Base-by-base conservation (phyloP, 306 rosid species). In the Lagenaria siceraria region DNA sequence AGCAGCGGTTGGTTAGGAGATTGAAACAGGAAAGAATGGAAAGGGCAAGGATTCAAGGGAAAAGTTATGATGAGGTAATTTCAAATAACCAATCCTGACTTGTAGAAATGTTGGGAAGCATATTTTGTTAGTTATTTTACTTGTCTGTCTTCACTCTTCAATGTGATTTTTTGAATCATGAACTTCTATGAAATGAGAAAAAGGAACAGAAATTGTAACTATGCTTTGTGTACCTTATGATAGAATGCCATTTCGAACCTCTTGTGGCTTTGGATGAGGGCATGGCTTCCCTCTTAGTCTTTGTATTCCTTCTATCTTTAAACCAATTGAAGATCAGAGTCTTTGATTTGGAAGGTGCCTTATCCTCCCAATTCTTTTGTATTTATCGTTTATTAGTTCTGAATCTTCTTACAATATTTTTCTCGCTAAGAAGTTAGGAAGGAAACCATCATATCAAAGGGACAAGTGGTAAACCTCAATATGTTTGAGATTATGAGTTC, bases 31-130 rank as follows among this genome's bases (percentile, higher is more conserved):
- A 96, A 83, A 89, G 87, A 75, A 84, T 27, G 75, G 99, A 96
- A 42, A 90, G 99, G 87, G 97, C 99, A 11, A 87, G 90, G 84
- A n/a, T 80, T 79, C 97, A 86, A 71, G 99, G 98, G 42, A 96
- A 90, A 85, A 86, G 85, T 85, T 81, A 81, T 25, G 99, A 96
- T 38, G 98, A 96, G 99, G 98, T 96, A 87, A 87, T 80, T 76
- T 43, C 33, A 49, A 36, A 52, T 17, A 18, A 63, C 58, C 52
- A 3, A 55, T 54, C 65, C 62, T 76, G 42, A 18, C 75, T 19
- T 76, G 35, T 56, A 53, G 33, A 56, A 35, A 52, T 75, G 48
- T 56, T 18, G 42, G 78, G 52, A 35, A 29, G 33, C 36, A 43
- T 42, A 33, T 43, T 69, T 69, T 69, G 4, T 65, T 19, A 1